Evolutionary conservation across 2,329 filamentous ascomycete species (phyloP), one percentile per base, ranked within the genome.

Genomic region (Metarhizium rileyi): DNA sequence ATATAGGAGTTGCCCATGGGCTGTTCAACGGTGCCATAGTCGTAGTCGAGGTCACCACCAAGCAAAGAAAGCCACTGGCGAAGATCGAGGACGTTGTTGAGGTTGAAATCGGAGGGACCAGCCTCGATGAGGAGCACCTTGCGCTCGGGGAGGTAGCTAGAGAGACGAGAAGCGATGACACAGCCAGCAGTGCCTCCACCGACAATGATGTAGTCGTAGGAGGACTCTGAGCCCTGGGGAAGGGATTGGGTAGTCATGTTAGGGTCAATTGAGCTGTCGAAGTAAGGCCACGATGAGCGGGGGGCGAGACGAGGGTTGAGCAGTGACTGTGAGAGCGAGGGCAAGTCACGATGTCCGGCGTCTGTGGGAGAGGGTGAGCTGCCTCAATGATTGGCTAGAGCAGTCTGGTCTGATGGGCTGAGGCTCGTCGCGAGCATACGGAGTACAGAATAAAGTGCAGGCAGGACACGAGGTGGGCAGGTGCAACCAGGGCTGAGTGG

Each of bases 1-100:
- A 95, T 95, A 71, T 89, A 79, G 50, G 87, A 93, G 75, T 95
- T 95, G 63, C 89, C 88, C 72, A 81, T 93, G 55, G 89, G 89
- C 73, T 95, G 90, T 70, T 94, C 88, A 44, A 83, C 88, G 38
- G 89, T 95, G 61, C 80, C 80, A 69, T 95, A 95, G 69, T 95
- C 89, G 68, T 91, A 95, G 71, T 95, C 90, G 53, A 95, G 78
- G 63, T 95, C 83, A 62, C 88, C 87, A 55, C 90, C 90, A 26
- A 95, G 80, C 46, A 95, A 75, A 56, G 77, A 81, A 55, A 95
- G 75, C 90, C 90, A 95, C 69, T 94, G 83, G 63, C 89, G 89
- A 58, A 95, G 77, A 59, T 91, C 83, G 46, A 95, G 77, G 43
- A 95, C 90, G 50, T 87, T 81, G 67, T 93, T 85, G 67, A 95